Base-by-base conservation (phyloP, 2,329 filamentous ascomycete genomes). In the Cercospora nicotianae region DNA sequence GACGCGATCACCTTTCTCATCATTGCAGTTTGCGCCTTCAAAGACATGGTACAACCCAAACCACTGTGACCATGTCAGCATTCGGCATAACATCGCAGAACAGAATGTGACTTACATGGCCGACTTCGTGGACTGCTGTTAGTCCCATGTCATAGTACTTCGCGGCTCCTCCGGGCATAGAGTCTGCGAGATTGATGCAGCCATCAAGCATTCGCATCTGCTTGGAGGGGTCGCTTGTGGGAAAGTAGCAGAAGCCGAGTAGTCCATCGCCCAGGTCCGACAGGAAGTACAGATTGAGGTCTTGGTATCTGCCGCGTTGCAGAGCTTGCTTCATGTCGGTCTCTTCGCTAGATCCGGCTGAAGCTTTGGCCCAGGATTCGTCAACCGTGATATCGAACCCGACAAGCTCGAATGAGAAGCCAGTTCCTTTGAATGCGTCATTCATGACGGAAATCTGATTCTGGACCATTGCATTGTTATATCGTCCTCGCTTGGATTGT, bases 261-360 rank as follows among this genome's bases (percentile, higher is more conserved):
- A 69, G 23, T 36, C 60, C 59, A n/a, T 51, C 48, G 9, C 68
- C 65, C 1, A 87, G 78, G 64, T 85, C 79, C 18, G 83, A 84
- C 72, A 86, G 82, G 76, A 86, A 87, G 76, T 86, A 87, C 51
- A 87, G 78, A 75, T 87, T 87, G 28, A 87, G 79, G 0, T 82
- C 81, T 20, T 72, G 70, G 75, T 87, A 87, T 33, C 74, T 81
- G 61, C 85, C 85, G 69, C 81, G 78, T 23, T 84, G 83, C 3
- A 87, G 81, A 3, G 81, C 75, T 42, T 76, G 75, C 75, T 87
- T 87, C 84, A 87, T 86, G 13, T 68, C 78, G 12, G 20, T 61
- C 36, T 70, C 64, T 31, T 57, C 66, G 28, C 72, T 80, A 51
- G 85, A 85, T 69, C 82, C 81, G 69, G 82, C 80, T 30, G 77